Conservation (phyloP, 2,329 filamentous ascomycete genomes). For the Trichoderma atrobrunneum region DNA sequence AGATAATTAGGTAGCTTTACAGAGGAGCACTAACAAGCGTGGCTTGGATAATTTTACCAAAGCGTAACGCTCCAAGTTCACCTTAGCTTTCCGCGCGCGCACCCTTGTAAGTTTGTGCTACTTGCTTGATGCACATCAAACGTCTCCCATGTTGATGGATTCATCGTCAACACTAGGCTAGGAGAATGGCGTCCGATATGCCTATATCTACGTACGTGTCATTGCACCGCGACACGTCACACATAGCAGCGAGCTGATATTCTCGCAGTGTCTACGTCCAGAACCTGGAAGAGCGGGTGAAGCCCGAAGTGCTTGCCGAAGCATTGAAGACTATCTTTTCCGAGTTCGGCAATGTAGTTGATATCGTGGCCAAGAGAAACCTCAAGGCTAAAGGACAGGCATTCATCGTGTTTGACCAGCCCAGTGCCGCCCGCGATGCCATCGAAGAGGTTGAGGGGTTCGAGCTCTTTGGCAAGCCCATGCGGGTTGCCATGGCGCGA, state of each 20-base stretch:
- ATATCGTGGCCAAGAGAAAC: conserved; percentile 85
- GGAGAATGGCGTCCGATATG: conserved; percentile 22
- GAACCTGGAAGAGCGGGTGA: conserved; percentile 91
- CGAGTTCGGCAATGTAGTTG: conserved; percentile 82
- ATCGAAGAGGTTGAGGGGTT: conserved; percentile 91
- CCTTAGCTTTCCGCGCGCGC: background rate
- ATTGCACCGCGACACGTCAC: conserved; percentile 65
- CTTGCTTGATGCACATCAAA: background rate
- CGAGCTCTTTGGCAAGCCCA: conserved; percentile 86
- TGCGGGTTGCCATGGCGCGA: conserved; percentile 78
- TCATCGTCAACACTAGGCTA: conserved; percentile 1
- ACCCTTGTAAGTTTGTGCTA: background rate
- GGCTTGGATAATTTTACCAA: background rate
- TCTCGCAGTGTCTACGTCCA: conserved; percentile 62
- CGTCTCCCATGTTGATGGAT: background rate
- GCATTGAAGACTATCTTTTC: conserved; percentile 76
- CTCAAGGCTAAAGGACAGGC: conserved; percentile 92
- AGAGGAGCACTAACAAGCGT: background rate
- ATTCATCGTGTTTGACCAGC: conserved; percentile 83
- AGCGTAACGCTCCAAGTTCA: background rate
- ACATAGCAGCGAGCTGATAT: conserved; percentile 38
- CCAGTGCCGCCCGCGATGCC: conserved; percentile 75
- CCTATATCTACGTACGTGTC: conserved; percentile 69
- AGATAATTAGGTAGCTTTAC: too few species aligned
- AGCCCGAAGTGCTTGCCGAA: conserved; percentile 71